Evolutionary conservation across 441 rosid genomes (phyloP).

Genomic region (Pelargonium australe): DNA sequence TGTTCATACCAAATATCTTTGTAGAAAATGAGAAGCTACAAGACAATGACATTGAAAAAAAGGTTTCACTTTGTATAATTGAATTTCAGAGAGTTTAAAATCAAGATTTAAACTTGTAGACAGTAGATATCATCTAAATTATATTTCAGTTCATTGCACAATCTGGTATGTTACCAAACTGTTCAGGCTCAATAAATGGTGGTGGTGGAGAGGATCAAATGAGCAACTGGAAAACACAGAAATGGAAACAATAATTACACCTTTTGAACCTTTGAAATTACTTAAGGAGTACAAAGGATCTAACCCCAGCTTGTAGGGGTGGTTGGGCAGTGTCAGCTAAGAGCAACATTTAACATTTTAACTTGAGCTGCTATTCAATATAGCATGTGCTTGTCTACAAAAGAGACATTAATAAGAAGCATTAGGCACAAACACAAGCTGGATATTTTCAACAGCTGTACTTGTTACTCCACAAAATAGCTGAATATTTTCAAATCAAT

Average conservation of each 20-base stretch:
- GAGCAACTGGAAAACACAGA: not conserved
- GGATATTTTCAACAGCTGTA: not conserved
- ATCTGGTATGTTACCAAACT: not conserved
- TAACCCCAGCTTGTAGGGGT: not conserved
- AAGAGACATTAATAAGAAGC: not conserved
- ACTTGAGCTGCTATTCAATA: not conserved
- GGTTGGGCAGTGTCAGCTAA: not conserved
- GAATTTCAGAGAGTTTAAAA: too few relatives aligned
- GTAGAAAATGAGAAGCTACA: too few relatives aligned
- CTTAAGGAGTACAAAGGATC: not conserved
- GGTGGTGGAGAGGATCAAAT: not conserved
- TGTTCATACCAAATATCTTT: too few relatives aligned
- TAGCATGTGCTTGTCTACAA: not conserved
- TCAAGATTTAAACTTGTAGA: too few relatives aligned
- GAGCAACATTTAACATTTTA: too few relatives aligned
- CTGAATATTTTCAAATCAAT: not conserved
- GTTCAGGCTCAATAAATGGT: not conserved
- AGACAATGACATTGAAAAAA: too few relatives aligned
- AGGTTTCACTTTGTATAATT: too few relatives aligned
- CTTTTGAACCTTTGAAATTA: not conserved
- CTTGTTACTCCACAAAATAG: not conserved
- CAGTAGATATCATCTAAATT: not conserved
- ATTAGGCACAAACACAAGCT: not conserved
- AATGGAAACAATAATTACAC: not conserved
- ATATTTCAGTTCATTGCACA: not conserved